Conservation (phyloP, 257 asterid genomes). For the Penstemon barbatus region DNA sequence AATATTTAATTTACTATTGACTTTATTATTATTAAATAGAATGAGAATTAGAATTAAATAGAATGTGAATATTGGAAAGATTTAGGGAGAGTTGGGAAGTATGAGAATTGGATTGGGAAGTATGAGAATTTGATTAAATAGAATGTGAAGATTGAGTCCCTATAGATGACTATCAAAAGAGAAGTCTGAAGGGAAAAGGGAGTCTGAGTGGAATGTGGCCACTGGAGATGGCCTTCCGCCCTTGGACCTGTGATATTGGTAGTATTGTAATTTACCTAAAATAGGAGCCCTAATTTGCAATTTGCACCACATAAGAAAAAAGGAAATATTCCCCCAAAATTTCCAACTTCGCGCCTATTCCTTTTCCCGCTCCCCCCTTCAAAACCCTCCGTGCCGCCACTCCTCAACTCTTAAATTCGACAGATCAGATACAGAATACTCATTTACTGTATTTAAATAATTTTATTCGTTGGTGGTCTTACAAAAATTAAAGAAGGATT, state of each 20-base stretch:
- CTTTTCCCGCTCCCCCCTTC: slow-evolving; percentile 34
- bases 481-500: not conserved
- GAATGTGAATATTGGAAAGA: too few relatives aligned
- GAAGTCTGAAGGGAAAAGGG: too few relatives aligned
- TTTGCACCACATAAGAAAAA: too few relatives aligned
- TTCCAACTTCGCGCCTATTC: slow-evolving; percentile 45
- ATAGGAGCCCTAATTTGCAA: slow-evolving; percentile 13
- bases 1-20: too few relatives aligned
- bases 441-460: not conserved
- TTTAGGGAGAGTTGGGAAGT: too few relatives aligned
- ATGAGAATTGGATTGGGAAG: too few relatives aligned
- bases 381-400: slow-evolving; percentile 18
- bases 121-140: too few relatives aligned
- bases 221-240: not conserved
- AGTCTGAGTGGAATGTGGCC: too few relatives aligned
- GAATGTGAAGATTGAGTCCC: too few relatives aligned
- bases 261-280: slow-evolving; percentile 27
- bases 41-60: too few relatives aligned
- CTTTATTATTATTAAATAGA: too few relatives aligned
- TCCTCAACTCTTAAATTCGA: not conserved
- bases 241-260: slow-evolving; percentile 23
- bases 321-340: not conserved
- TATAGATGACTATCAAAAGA: too few relatives aligned
- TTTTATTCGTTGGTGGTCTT: not conserved
- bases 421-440: not conserved